phyloP scores from a whole-genome alignment of 345 rosid genomes.

The Kandelia obovata region DNA sequence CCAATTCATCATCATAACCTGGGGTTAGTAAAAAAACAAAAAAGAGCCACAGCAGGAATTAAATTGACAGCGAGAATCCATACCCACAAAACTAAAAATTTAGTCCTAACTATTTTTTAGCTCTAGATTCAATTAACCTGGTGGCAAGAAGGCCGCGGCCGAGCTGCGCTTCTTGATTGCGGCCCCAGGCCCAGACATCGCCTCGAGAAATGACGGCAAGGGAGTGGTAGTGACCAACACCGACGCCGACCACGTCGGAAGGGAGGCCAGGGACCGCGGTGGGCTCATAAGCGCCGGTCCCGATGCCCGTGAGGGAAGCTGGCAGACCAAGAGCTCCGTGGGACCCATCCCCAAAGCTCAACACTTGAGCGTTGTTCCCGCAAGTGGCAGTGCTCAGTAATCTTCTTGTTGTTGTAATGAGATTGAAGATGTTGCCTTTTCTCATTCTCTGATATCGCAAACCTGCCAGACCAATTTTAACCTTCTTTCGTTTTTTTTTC shows the following conservation, averaged over 20 bases:
- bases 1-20: neutral
- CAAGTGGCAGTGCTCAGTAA: neutral
- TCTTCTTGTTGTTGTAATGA: neutral
- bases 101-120: too few species aligned
- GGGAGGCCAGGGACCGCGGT: constrained; percentile 52
- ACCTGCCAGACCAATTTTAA: too few species aligned
- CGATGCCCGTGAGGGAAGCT: constrained; percentile 44
- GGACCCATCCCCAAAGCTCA: constrained; percentile 90
- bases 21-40: too few species aligned
- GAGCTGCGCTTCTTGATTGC: constrained; percentile 73
- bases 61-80: too few species aligned
- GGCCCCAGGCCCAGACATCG: constrained; percentile 87
- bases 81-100: too few species aligned
- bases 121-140: constrained; percentile 27
- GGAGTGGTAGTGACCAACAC: constrained; percentile 88
- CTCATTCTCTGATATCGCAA: too few species aligned
- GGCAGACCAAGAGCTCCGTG: constrained; percentile 79
- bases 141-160: constrained; percentile 49
- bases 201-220: constrained; percentile 80
- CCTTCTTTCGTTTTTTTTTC: too few species aligned
- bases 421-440: neutral
- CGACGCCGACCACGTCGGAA: constrained; percentile 41
- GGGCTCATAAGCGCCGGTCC: constrained; percentile 70
- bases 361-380: constrained; percentile 2
- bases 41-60: too few species aligned